Base-by-base conservation (phyloP, 441 rosid species). In the Raphanus hybrid region DNA sequence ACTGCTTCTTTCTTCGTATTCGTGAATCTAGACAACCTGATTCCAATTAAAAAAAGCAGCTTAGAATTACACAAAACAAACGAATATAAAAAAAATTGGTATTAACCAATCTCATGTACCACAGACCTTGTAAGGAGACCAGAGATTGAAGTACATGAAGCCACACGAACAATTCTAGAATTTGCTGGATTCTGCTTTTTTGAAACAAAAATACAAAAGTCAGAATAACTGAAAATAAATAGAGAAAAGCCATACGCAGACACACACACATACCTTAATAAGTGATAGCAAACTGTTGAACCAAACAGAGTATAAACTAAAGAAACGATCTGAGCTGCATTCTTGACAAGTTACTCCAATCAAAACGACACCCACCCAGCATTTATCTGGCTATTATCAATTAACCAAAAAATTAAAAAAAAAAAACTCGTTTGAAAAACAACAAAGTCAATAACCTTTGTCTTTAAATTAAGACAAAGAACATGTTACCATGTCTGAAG, bases 361-460 rank as follows among this genome's bases (percentile, higher is more conserved):
- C 81, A 95, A 84, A 82, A 86, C 83, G 34, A 90, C 83, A 73
- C 97, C 97, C 9, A 84, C 90, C 92, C 93, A 87, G 77, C 97
- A 87, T 81, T 88, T 91, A 86, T 92, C 93, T 85, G 95, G 88
- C 98, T 94, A 82, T 14, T 23, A 80, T 75, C 67, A 54, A 77
- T 57, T 64, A 75, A 18, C n/a, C 29, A n/a, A 57, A 34, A 34
- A 35, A 29, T n/a, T n/a, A 29, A 27, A 27, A 3, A 29, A 29
- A 29, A 34, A 59, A 23, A 26, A 3, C 3, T 5, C 27, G 5
- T 15, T 64, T 27, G 4, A 5, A 34, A 18, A 37, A 10, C 20
- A 54, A n/a, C 48, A 68, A 79, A 75, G 66, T 39, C 2, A 1
- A 45, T 0, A 63, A 63, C 2, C 71, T 73, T 67, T 37, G 3